Evolutionary conservation across 2,329 filamentous ascomycete genomes (phyloP).

Genomic region (Pochonia chlamydosporia): DNA sequence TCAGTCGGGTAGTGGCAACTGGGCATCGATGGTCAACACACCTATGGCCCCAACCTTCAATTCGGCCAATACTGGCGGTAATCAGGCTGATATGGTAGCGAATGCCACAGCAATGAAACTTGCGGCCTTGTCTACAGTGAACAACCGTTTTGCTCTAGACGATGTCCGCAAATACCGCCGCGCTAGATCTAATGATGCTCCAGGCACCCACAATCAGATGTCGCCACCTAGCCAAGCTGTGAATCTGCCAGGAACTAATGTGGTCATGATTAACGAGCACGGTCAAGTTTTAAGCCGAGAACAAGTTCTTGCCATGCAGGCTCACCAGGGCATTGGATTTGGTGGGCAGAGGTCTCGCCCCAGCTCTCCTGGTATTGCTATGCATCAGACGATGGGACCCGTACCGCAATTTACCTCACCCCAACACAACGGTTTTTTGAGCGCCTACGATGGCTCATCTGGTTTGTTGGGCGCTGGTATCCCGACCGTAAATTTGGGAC

Average conservation of each 20-base stretch:
- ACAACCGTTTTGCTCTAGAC: conserved; percentile 94
- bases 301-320: conserved; percentile 76
- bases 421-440: conserved; percentile 90
- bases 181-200: conserved; percentile 79
- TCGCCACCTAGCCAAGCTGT: conserved; percentile 60
- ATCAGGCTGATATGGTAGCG: conserved; percentile 94
- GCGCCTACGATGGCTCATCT: conserved; percentile 74
- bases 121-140: conserved; percentile 92
- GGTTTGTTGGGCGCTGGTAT: conserved; percentile 67
- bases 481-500: conserved; percentile 63
- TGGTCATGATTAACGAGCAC: conserved; percentile 92
- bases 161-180: conserved; percentile 96
- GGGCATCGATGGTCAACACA: conserved; percentile 98
- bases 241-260: conserved; percentile 64
- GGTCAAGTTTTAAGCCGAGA: conserved; percentile 83
- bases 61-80: conserved; percentile 42
- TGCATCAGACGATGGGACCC: conserved; percentile 61
- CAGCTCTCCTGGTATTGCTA: conserved; percentile 78
- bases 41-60: conserved; percentile 89
- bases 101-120: conserved; percentile 99
- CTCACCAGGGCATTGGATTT: conserved; percentile 56
- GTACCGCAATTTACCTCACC: conserved; percentile 75
- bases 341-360: conserved; percentile 75
- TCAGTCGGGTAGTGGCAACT: conserved; percentile 76
- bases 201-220: conserved; percentile 55